Percentiles rank a stretch among this genome's conserved stretches.
phyloP scores from a whole-genome alignment of 371 early-diverging fungal species.

The Capillidium heterosporum region DNA sequence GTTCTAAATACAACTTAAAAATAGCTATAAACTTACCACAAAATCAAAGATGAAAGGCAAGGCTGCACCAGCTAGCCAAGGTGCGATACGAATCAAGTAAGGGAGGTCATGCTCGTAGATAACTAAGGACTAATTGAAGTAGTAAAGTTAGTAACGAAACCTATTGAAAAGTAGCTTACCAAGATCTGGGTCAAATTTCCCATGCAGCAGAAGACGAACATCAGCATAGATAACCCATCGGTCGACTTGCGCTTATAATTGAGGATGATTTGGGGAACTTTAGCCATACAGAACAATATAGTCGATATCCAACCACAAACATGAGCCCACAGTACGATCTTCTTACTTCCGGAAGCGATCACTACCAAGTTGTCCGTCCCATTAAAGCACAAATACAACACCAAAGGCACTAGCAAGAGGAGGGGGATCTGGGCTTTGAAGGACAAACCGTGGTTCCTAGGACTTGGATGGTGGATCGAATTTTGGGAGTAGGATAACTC shows the following conservation, averaged over 20 bases:
- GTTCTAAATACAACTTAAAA: too few species aligned
- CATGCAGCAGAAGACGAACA: constrained; percentile 66
- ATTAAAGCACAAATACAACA: not conserved
- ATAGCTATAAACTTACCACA: not conserved
- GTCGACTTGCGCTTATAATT: constrained; percentile 48
- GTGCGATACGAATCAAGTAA: not conserved
- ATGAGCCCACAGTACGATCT: not conserved
- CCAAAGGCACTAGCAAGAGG: not conserved
- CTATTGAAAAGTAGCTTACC: not conserved
- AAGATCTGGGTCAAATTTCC: constrained; percentile 54
- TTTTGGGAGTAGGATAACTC: not conserved
- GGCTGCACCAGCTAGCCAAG: constrained; percentile 1
- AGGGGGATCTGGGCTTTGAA: not conserved
- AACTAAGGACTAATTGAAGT: not conserved
- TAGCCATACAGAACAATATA: not conserved
- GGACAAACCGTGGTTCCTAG: not conserved
- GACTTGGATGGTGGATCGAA: not conserved
- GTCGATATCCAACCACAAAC: not conserved
- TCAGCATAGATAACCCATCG: constrained; percentile 50
- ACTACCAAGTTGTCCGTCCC: not conserved
- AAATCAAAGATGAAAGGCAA: constrained; percentile 3
- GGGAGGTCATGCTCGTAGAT: not conserved
- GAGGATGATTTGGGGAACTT: constrained; percentile 61
- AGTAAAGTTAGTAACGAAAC: not conserved
- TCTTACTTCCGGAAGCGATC: not conserved